A percentile compares a stretch with the other conserved stretches of the same genome.
phyloP scores from a whole-genome alignment of 495 filamentous ascomycete genomes.

The Penicillium simplicissimum region DNA sequence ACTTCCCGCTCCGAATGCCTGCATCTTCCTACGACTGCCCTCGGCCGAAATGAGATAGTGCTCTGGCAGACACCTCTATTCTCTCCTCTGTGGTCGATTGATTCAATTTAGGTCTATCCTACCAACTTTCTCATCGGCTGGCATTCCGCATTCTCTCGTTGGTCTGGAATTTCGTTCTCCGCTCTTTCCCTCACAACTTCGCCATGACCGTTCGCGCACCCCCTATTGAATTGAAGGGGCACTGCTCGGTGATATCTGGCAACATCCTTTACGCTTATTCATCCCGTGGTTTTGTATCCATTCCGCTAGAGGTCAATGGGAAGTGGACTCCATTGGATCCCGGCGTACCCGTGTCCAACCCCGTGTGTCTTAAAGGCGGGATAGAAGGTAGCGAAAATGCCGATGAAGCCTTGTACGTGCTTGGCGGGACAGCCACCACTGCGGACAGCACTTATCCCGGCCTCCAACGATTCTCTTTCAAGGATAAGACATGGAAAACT shows the following conservation, averaged over 20 bases:
- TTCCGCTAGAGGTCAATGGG: slow-evolving; percentile 66
- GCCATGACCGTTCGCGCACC: slow-evolving; percentile 68
- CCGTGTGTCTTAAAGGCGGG: slow-evolving; percentile 69
- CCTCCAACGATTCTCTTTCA: slow-evolving; percentile 82
- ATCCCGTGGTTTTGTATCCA: slow-evolving; percentile 69
- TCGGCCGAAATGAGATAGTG: slow-evolving; percentile 41
- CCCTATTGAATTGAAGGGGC: slow-evolving; percentile 62
- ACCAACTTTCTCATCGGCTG: slow-evolving; percentile 29
- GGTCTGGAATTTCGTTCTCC: slow-evolving; percentile 34
- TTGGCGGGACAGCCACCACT: slow-evolving; percentile 68
- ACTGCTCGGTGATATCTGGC: slow-evolving; percentile 80
- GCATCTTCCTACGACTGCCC: slow-evolving; percentile 7
- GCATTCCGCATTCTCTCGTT: slow-evolving; percentile 29
- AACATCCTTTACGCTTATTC: slow-evolving; percentile 88
- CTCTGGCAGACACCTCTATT: slow-evolving; percentile 44
- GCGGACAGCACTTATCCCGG: slow-evolving; percentile 58
- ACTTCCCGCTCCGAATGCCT: slow-evolving; percentile 11
- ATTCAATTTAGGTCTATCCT: slow-evolving; percentile 11
- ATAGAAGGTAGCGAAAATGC: slow-evolving; percentile 52
- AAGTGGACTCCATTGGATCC: slow-evolving; percentile 64
- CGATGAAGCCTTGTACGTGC: slow-evolving; percentile 72
- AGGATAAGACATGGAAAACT: slow-evolving; percentile 72
- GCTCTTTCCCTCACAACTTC: slow-evolving; percentile 13
- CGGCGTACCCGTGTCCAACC: slow-evolving; percentile 69
- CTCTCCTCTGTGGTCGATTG: slow-evolving; percentile 20